Percentiles rank a stretch among this genome's conserved stretches.
phyloP scores from a whole-genome alignment of 257 asterid genomes.

The Anisodus tanguticus region DNA sequence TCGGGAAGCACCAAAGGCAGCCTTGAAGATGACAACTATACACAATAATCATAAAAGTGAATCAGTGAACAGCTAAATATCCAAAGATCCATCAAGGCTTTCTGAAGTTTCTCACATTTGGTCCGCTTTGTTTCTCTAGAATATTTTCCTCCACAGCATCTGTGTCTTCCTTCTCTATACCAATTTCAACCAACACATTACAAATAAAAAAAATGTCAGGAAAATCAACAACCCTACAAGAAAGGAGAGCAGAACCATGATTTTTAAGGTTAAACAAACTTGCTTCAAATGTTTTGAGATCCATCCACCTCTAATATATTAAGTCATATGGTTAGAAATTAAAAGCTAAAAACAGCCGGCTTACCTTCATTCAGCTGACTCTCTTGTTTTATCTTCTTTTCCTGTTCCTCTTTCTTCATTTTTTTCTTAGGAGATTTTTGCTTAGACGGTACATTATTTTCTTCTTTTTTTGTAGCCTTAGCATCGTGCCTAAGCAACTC shows the following conservation, averaged over 20 bases:
- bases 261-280: slow-evolving; percentile 27
- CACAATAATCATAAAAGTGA: slow-evolving; percentile 38
- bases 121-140: slow-evolving; percentile 50
- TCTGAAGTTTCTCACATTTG: slow-evolving; percentile 56
- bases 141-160: slow-evolving; percentile 54
- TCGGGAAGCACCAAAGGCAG: slow-evolving; percentile 80
- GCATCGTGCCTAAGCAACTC: slow-evolving; percentile 34
- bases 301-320: slow-evolving; percentile 25
- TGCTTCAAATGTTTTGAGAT: slow-evolving; percentile 29
- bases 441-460: slow-evolving; percentile 17
- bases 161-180: slow-evolving; percentile 52
- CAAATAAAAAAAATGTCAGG: slow-evolving; percentile 2
- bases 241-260: slow-evolving; percentile 21
- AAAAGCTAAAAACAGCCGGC: slow-evolving; percentile 28
- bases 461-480: slow-evolving; percentile 31
- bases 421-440: slow-evolving; percentile 49
- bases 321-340: slow-evolving; percentile 3
- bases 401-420: slow-evolving; percentile 44
- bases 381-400: slow-evolving; percentile 37
- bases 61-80: slow-evolving; percentile 29
- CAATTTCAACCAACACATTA: slow-evolving; percentile 27
- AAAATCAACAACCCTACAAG: slow-evolving; percentile 8
- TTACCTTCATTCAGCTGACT: slow-evolving; percentile 47
- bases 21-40: slow-evolving; percentile 73
- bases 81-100: slow-evolving; percentile 30